These are phyloP conservation scores for Penicillium sp. DNA, from an alignment of 2,329 filamentous ascomycete species.

Conservation along the genomic window DNA sequence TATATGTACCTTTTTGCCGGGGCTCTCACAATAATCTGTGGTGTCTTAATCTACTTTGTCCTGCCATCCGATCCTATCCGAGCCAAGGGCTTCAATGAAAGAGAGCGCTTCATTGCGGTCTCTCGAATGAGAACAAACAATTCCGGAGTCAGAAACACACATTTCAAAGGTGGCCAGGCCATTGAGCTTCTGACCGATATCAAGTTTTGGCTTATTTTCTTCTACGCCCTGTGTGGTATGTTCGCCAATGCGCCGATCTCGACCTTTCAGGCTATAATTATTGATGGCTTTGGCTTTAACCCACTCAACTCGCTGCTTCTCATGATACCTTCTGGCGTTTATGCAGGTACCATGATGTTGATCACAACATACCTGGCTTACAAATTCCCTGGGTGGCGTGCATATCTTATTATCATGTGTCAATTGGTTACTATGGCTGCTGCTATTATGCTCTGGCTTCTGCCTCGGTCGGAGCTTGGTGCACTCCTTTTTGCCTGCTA, in stretches of 20 bases:
- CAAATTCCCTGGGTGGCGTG: constrained; percentile 18
- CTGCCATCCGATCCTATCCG: background rate
- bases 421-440: background rate
- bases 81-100: background rate
- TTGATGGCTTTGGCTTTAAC: constrained; percentile 40
- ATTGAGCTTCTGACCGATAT: constrained; percentile 8
- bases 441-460: background rate
- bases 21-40: background rate
- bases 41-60: background rate
- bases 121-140: constrained; percentile 23
- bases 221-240: constrained; percentile 35
- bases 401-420: background rate
- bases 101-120: constrained; percentile 18
- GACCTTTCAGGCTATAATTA: constrained; percentile 41
- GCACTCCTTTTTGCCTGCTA: background rate
- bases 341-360: constrained; percentile 34
- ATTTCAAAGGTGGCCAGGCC: constrained; percentile 40
- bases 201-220: constrained; percentile 21
- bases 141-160: constrained; percentile 32
- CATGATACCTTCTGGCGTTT: constrained; percentile 35
- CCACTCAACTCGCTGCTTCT: constrained; percentile 39
- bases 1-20: background rate
- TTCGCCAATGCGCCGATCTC: constrained; percentile 41
- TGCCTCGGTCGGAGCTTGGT: background rate
- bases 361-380: constrained; percentile 37